Evolutionary conservation across 345 rosid genomes (phyloP).

Genomic region (Gossypium bickii): DNA sequence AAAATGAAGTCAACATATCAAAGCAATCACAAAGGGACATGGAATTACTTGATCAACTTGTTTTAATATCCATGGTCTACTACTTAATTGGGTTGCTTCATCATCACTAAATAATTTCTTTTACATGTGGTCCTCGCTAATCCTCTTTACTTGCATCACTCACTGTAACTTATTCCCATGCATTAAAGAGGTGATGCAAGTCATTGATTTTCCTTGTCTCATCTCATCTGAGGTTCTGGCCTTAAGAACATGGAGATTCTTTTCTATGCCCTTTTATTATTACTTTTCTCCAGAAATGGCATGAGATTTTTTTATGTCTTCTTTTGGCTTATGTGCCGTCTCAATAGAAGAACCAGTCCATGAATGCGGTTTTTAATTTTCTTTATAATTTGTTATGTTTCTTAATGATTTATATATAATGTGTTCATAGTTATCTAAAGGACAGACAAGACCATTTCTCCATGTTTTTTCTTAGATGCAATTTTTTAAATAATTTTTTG

Average conservation of each 20-base stretch:
- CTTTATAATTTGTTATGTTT: too few species aligned
- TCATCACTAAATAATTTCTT: too few species aligned
- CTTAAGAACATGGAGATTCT: not conserved
- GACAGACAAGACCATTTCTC: too few species aligned
- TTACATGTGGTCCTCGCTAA: not conserved
- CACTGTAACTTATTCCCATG: not conserved
- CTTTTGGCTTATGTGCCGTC: slow-evolving; percentile 27
- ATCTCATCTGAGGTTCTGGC: not conserved
- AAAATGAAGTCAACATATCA: not conserved
- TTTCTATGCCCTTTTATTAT: not conserved
- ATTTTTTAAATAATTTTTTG: too few species aligned
- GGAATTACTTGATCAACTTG: not conserved
- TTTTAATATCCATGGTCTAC: too few species aligned
- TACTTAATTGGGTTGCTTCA: too few species aligned
- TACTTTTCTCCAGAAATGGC: not conserved
- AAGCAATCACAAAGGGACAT: slow-evolving; percentile 14
- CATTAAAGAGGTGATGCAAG: slow-evolving; percentile 1
- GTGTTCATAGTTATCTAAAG: too few species aligned
- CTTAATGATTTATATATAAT: too few species aligned
- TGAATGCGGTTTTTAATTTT: too few species aligned
- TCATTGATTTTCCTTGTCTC: not conserved
- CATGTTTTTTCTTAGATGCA: too few species aligned
- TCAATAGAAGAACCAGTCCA: slow-evolving; percentile 20
- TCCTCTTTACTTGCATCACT: not conserved
- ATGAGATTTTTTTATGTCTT: not conserved